phyloP scores from a whole-genome alignment of 768 basidiomycete species.

The Mycena galopus region DNA sequence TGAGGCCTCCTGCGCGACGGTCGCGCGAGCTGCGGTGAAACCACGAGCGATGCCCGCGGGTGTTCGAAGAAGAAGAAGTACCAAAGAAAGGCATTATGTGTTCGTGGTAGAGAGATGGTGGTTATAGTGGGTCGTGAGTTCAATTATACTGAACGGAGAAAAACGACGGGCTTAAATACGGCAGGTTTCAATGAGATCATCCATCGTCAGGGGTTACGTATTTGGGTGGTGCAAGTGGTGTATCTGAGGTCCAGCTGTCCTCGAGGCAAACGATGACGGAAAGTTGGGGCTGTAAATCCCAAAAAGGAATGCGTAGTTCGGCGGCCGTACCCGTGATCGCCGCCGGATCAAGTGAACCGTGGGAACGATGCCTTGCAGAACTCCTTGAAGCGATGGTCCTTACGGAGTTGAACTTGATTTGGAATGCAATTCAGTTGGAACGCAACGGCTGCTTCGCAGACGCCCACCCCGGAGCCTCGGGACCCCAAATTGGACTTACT shows the following conservation, averaged over 20 bases:
- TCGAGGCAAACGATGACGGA: background rate
- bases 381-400: no score
- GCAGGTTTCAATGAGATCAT: background rate
- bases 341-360: no score
- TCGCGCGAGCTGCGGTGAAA: slow-evolving; percentile 49
- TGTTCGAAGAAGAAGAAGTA: slow-evolving; percentile 13
- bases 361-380: no score
- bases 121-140: background rate
- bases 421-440: no score
- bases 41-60: slow-evolving; percentile 18
- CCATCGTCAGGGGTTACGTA: background rate
- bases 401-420: no score
- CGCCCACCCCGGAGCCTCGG: no score
- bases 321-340: no score
- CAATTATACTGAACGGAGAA: background rate
- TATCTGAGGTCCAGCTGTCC: background rate
- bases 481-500: no score
- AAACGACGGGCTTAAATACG: background rate
- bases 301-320: background rate
- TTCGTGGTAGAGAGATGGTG: background rate
- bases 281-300: background rate
- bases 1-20: slow-evolving; percentile 55
- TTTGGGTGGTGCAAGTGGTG: background rate
- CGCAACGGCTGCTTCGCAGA: no score
- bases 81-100: slow-evolving; percentile 30